phyloP scores from a whole-genome alignment of 2,329 filamentous ascomycete genomes.

The Penicillium frequentans region DNA sequence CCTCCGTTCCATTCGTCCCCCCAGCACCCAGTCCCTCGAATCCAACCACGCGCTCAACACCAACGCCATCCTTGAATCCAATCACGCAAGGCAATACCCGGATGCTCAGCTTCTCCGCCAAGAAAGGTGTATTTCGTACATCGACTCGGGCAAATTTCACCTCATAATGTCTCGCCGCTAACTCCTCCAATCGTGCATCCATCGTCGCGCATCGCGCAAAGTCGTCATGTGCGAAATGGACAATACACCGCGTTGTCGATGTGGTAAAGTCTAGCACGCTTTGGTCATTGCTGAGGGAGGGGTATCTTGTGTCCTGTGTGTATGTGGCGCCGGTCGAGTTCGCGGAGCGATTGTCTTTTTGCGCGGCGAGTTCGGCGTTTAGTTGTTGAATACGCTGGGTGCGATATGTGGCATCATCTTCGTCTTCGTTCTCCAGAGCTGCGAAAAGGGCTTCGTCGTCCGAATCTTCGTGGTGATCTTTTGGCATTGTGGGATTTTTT shows the following conservation, averaged over 20 bases:
- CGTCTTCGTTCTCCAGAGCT: slow-evolving; percentile 54
- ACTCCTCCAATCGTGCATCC: slow-evolving; percentile 57
- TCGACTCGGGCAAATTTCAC: slow-evolving; percentile 47
- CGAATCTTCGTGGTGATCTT: slow-evolving; percentile 43
- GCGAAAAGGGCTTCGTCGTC: slow-evolving; percentile 63
- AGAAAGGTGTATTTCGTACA: slow-evolving; percentile 48
- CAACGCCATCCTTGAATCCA: slow-evolving; percentile 49
- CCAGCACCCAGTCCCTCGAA: slow-evolving; percentile 48
- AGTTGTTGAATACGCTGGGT: slow-evolving; percentile 60
- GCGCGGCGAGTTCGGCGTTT: slow-evolving; percentile 55
- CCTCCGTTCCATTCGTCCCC: slow-evolving; percentile 37
- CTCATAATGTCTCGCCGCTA: slow-evolving; percentile 42
- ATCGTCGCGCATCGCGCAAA: slow-evolving; percentile 63
- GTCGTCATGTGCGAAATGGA: slow-evolving; percentile 66
- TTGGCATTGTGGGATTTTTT: slow-evolving; percentile 13
- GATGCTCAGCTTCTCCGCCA: slow-evolving; percentile 49
- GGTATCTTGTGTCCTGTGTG: slow-evolving; percentile 32
- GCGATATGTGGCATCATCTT: slow-evolving; percentile 57
- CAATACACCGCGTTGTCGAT: slow-evolving; percentile 55
- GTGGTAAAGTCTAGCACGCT: slow-evolving; percentile 62
- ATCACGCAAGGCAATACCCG: slow-evolving; percentile 50
- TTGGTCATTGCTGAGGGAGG: slow-evolving; percentile 53
- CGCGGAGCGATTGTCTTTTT: slow-evolving; percentile 42
- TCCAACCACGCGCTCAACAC: slow-evolving; percentile 46
- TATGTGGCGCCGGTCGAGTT: slow-evolving; percentile 10